Base-by-base conservation (phyloP, 805 yeast genomes). In the Saccharomycopsis javanensis region DNA sequence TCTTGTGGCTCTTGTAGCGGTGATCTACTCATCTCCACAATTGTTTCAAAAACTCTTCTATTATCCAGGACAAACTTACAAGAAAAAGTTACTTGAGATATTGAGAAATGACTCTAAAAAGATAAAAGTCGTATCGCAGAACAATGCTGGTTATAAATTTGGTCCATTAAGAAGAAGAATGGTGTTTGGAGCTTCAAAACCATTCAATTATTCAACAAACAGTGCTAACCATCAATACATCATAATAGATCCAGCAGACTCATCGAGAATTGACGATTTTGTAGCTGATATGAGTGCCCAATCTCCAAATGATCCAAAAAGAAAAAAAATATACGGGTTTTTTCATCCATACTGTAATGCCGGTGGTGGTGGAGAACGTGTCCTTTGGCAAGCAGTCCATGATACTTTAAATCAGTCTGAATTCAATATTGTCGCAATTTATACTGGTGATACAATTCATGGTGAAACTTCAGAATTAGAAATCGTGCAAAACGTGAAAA, bases 341-440 rank as follows among this genome's bases (percentile, higher is more conserved):
- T 90, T 94, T 73, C 99, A 94, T 71, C 99, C 99, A 0, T 87
- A 85, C 64, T 90, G 97, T 62, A 88, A 87, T 67, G 95, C 96
- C 42, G 96, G 96, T 51, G 99, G 99, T 18, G 99, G 99, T 31
- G 99, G 99, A 25, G 99, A 94, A 68, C 80, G 92, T 57, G 99
- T 94, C 0, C 73, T 94, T 45, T 94, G 99, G 99, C 90, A 88
- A 56, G 96, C 97, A 0, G 88, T 92, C 5, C 78, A 80, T 63
- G 77, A 84, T 33, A 86, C 96, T 0, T 72, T 91, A 59, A 62
- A 68, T 8, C 70, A 73, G 23, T 74, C 77, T 60, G 70, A 71
- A 5, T 65, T 70, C 30, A 81, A 82, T 63, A 71, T 87, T 6
- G 86, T 79, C 1, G 83, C 80, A 1, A 74, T 94, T 7, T 94